Percentiles rank a stretch among this genome's conserved stretches.
Conservation (phyloP, 441 rosid genomes). For the Flueggea neowawraea region DNA sequence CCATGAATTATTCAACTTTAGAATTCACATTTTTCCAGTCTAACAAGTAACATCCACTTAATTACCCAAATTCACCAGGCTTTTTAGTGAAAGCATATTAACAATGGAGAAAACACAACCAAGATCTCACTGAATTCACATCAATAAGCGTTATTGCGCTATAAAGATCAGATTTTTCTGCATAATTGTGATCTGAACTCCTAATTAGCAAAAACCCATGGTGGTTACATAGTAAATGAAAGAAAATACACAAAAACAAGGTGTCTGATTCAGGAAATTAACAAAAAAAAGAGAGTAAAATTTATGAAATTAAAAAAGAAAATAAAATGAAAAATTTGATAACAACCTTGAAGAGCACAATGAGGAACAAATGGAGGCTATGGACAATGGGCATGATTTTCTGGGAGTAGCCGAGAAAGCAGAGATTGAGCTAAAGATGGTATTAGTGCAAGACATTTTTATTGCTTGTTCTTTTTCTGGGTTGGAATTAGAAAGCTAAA, state of each 20-base stretch:
- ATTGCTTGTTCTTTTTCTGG: not conserved
- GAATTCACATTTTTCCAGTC: too few relatives aligned
- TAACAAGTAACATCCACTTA: too few relatives aligned
- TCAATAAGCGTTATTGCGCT: not conserved
- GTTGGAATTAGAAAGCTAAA: not conserved
- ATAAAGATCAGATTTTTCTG: not conserved
- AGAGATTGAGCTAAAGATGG: conserved; percentile 29
- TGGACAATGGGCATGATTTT: conserved; percentile 10
- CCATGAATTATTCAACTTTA: too few relatives aligned
- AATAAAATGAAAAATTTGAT: not conserved
- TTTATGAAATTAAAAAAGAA: not conserved
- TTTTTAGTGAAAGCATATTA: not conserved
- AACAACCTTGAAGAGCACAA: conserved; percentile 57
- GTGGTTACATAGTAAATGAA: not conserved
- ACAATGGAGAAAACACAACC: not conserved
- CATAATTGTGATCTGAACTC: not conserved
- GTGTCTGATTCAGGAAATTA: not conserved
- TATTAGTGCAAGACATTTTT: conserved; percentile 44
- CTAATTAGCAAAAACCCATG: not conserved
- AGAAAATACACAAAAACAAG: not conserved
- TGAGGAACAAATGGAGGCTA: conserved; percentile 36
- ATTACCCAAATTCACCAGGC: too few relatives aligned
- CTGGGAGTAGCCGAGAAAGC: conserved; percentile 34
- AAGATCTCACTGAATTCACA: not conserved
- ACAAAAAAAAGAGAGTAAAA: not conserved